Conservation (phyloP, 2,329 filamentous ascomycete genomes). For the Scopulariopsis brevicaulis region DNA sequence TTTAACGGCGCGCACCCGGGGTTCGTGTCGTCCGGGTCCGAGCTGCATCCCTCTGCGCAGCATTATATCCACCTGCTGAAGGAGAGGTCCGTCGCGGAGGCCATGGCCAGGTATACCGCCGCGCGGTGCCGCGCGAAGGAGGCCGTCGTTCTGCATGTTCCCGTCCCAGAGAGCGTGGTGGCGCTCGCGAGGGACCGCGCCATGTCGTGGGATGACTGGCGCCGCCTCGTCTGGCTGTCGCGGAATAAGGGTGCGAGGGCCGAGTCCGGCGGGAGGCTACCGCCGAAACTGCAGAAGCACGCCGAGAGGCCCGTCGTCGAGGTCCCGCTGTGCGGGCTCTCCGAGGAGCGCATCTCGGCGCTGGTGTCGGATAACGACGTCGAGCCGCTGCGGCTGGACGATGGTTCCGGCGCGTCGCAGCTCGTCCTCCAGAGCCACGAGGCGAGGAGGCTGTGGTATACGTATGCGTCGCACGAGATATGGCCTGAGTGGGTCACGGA, state of each 20-base stretch:
- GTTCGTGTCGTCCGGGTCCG: not conserved
- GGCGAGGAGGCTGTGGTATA: not conserved
- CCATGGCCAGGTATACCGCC: not conserved
- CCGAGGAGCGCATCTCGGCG: slow-evolving; percentile 1
- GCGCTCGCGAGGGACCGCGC: not conserved
- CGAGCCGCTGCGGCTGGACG: not conserved
- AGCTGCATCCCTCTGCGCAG: slow-evolving; percentile 1
- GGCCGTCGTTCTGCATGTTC: not conserved
- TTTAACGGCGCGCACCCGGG: not conserved
- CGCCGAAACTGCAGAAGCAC: not conserved
- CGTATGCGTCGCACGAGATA: not conserved
- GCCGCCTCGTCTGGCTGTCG: slow-evolving; percentile 2
- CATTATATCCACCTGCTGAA: slow-evolving; percentile 2
- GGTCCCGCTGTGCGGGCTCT: slow-evolving; percentile 3
- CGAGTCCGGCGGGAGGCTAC: not conserved
- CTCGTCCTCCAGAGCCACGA: slow-evolving; percentile 1
- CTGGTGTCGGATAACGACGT: not conserved
- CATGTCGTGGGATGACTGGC: not conserved
- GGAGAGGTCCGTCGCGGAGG: not conserved
- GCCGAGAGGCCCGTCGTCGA: not conserved
- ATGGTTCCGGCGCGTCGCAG: not conserved
- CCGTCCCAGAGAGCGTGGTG: not conserved
- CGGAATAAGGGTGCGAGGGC: not conserved
- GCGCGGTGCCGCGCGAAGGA: slow-evolving; percentile 1
- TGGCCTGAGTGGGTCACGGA: not conserved